Base-by-base conservation (phyloP, 192 early-diverging fungal genomes). In the Coemansia sp. region DNA sequence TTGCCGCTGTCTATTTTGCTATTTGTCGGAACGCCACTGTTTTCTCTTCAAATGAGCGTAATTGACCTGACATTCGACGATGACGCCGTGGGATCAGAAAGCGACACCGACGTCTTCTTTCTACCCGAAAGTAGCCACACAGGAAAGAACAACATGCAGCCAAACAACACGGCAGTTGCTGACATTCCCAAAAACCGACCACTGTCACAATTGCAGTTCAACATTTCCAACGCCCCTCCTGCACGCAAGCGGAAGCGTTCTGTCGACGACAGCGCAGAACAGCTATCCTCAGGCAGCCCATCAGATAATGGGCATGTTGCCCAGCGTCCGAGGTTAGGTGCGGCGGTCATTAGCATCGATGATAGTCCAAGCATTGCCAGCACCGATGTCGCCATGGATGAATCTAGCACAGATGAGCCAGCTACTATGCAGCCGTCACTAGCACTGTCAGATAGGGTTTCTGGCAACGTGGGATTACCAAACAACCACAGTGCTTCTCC, bases 21-120 rank as follows among this genome's bases (percentile, higher is more conserved):
- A 15, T 53, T 53, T 53, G 24, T 8, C 10, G 18, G 20, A 53
- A 53, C 21, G 10, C 10, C 51, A 26, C 46, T 21, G 18, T 21
- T 18, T 8, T 57, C 6, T 58, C 26, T 15, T 8, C 34, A 52
- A 55, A 80, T 71, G 72, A 71, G 66, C 59, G 34, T 71, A 57
- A 79, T 79, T 53, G 77, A 79, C 60, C 34, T 81, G 39, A 81
- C 78, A 3, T 66, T 72, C 60, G 78, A 75, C 59, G 69, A 68
- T 56, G 68, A 71, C 26, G 68, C 70, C 57, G 66, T 14, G 21
- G 51, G 41, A 16, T 46, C 21, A n/a, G 65, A n/a, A 7, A 35
- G 23, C 65, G 38, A 45, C 11, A 34, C 12, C 18, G 39, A n/a
- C 30, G 62, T 44, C 43, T 23, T 52, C 43, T 23, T 48, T 16